These are phyloP conservation scores for Aspergillus japonicus DNA, from an alignment of 2,329 filamentous ascomycete species.

Conservation along the genomic window DNA sequence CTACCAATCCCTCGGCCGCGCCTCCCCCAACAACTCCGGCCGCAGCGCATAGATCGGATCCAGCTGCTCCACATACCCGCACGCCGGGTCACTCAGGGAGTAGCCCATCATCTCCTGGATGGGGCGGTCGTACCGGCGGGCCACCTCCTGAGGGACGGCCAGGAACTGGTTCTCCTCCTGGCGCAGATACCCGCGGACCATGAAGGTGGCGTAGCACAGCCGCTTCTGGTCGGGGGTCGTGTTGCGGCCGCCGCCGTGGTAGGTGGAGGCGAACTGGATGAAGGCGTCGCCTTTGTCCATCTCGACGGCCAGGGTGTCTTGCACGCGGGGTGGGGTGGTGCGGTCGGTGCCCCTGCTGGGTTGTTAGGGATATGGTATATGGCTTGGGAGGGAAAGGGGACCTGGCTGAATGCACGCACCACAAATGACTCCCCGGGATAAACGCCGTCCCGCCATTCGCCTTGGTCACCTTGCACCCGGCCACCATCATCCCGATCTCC, in stretches of 20 bases:
- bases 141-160: not conserved
- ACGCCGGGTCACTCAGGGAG: not conserved
- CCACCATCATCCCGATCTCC: conserved; percentile 25
- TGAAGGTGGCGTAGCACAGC: not conserved
- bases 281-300: not conserved
- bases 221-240: not conserved
- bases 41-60: conserved; percentile 1
- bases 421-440: conserved; percentile 31
- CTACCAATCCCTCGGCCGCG: not conserved
- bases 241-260: not conserved
- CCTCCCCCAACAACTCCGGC: not conserved
- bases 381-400: not conserved
- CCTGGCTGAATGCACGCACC: no score
- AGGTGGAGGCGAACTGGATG: not conserved
- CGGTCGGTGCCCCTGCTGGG: not conserved
- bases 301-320: not conserved
- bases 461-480: conserved; percentile 24
- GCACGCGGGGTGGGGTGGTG: not conserved
- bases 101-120: not conserved
- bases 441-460: conserved; percentile 33
- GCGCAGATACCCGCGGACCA: not conserved
- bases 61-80: conserved; percentile 1
- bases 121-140: not conserved
- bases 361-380: no score
- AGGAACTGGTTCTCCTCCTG: conserved; percentile 3